Evolutionary conservation across 495 filamentous ascomycete species (phyloP), one percentile per base, ranked within the genome.

Genomic region (Aspergillus incahuasiensis): DNA sequence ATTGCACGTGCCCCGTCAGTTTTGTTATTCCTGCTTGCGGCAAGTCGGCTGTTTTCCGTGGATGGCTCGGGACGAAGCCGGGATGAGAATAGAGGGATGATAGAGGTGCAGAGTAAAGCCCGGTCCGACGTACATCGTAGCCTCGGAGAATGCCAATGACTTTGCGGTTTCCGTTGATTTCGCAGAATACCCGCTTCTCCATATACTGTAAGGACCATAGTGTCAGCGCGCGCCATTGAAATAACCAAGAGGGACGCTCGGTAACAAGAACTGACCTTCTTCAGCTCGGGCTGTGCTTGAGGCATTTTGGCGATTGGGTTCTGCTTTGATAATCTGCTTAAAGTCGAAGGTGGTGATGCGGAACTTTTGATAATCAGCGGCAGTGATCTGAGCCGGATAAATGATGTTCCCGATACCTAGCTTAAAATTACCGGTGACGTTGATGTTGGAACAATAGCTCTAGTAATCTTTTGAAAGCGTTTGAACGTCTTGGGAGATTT

Each of bases 231-330:
- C 30, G 13, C 22, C 54, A 7, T n/a, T 34, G 18, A 22, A n/a
- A n/a, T 6, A 5, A 3, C 25, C 34, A 9, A 59, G 25, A 9
- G 5, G 2, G 13, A 19, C 9, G 15, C 41, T 5, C 2, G 2
- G 13, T 20, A 12, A 13, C 34, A 35, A 53, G 47, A 47, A 67
- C 75, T 43, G 70, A 92, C 94, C 84, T 97, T 97, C 76, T 98
- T 97, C 57, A 98, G 85, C 74, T 98, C 95, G 58, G 94, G 95
- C 75, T 97, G 92, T 69, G 94, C 91, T 88, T 92, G 92, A 75
- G 95, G 91, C 95, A 98, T 98, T 58, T 80, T 88, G 74, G 69
- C 59, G 58, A 60, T 57, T 51, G 50, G 49, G 52, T 54, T 62
- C 30, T 60, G 56, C 45, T 48, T 63, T 19, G 25, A 42, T 42